Conservation (phyloP, 1,284 basidiomycete genomes). For the Neotropicomus parvogracilis region DNA sequence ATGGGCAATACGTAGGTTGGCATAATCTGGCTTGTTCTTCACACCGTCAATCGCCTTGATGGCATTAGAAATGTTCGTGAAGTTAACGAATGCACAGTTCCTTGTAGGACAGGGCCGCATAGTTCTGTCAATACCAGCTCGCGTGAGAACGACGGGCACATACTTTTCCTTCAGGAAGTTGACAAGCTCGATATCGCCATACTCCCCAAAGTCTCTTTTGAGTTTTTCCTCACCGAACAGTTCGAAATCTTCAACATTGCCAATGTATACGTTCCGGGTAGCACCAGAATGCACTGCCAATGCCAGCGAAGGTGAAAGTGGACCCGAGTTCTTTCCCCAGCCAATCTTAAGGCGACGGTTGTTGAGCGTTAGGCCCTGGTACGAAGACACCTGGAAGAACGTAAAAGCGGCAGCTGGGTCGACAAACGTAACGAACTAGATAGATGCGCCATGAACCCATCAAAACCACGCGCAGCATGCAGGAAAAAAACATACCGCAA, state of each 20-base stretch:
- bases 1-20: slow-evolving; percentile 80
- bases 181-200: slow-evolving; percentile 91
- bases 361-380: slow-evolving; percentile 84
- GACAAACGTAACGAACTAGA: slow-evolving; percentile 85
- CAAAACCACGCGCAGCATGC: slow-evolving; percentile 1
- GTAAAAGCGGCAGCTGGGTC: slow-evolving; percentile 86
- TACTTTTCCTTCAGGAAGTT: slow-evolving; percentile 94
- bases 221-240: slow-evolving; percentile 81
- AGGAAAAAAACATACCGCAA: slow-evolving; percentile 59
- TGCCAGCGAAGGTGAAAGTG: slow-evolving; percentile 77
- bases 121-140: neutral
- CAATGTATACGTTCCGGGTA: slow-evolving; percentile 92
- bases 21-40: slow-evolving; percentile 83
- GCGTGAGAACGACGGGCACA: slow-evolving; percentile 28
- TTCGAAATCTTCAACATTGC: slow-evolving; percentile 90
- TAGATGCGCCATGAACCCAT: slow-evolving; percentile 5
- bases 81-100: slow-evolving; percentile 95
- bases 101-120: slow-evolving; percentile 35
- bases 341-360: slow-evolving; percentile 90
- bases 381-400: slow-evolving; percentile 87
- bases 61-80: slow-evolving; percentile 86
- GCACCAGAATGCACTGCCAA: slow-evolving; percentile 87
- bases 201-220: slow-evolving; percentile 86
- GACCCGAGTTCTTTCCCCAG: slow-evolving; percentile 91
- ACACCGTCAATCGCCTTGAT: slow-evolving; percentile 94